Evolutionary conservation across 768 basidiomycete genomes (phyloP), one percentile per base, ranked within the genome.

Genomic region (Cystofilobasidium macerans): DNA sequence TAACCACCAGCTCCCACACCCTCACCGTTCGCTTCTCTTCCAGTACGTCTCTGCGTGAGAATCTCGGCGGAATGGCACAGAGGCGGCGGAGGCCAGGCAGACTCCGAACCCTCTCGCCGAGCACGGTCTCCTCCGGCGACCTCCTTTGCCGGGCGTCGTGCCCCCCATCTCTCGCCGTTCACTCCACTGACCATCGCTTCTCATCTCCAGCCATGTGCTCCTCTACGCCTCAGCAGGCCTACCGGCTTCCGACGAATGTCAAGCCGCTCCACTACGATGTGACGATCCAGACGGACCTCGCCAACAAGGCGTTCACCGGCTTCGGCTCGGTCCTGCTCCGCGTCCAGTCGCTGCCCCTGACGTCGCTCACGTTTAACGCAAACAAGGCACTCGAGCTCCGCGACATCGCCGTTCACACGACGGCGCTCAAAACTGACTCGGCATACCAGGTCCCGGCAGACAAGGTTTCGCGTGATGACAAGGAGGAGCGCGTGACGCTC

Each of bases 301-400:
- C 86, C 64, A 80, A 80, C n/a, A 80, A 84, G 67, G 81, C 78
- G 13, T 98, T 91, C 75, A 79, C 83, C 48, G 94, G 94, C 61
- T 65, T 22, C 9, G 36, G 32, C 43, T 26, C 36, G 3, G 47
- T 66, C 33, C 38, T 42, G 69, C 76, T 92, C 62, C 80, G 87
- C 56, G 76, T 92, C 67, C 76, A 80, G 62, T 75, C 84, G 63
- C 86, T 86, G 2, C 81, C 82, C 32, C 74, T 77, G 18, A 77
- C 89, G 69, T 22, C 53, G 22, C 61, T 75, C 64, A 81, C 81
- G 47, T 81, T 92, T 72, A 88, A 94, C 71, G 78, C 82, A 24
- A 78, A 82, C 13, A 32, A 67, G 79, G 81, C 54, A 76, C 72
- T 91, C 26, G 78, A 81, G 43, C 78, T 92, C 58, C 79, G 80